Base-by-base conservation (phyloP, 2,329 filamentous ascomycete species). In the Metarhizium anisopliae region DNA sequence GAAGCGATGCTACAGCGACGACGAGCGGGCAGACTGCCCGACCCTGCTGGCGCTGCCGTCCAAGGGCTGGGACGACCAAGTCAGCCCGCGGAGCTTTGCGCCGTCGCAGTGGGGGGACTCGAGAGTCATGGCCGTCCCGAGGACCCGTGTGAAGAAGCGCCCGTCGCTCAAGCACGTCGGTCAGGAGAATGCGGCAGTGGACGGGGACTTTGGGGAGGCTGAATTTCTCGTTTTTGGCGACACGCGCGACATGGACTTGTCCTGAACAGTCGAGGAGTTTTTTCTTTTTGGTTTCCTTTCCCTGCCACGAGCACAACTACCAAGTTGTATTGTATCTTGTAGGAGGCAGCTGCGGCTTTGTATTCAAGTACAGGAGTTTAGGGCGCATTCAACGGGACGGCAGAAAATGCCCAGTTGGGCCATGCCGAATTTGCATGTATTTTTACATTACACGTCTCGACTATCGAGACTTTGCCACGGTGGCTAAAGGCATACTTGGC, bases 181-280 rank as follows among this genome's bases (percentile, higher is more conserved):
- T 1, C 77, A 82, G 64, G 78, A 82, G 64, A 81, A 80, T 59
- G 69, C 70, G 59, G 67, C 67, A 4, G 61, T 71, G 0, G 72
- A 72, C 47, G 69, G 70, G 18, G 85, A 90, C 66, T 90, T 90
- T 66, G 84, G 80, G 56, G 87, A 90, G 57, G 86, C 86, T 0
- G 76, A 80, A 1, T 90, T 90, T 58, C 67, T 86, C 54, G 81
- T 83, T 55, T 74, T 64, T 36, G 62, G 60, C 13, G 69, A 68
- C 43, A 72, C 73, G 30, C 67, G 74, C 50, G 74, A 77, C 13
- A 74, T 80, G 72, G 67, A 71, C 5, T 59, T 63, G n/a, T 57
- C 58, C 10, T 60, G 54, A 40, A 6, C 14, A n/a, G 11, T 14
- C 25, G 16, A 53, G n/a, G 6, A 6, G 16, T 25, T 11, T 45